Conservation (phyloP, 1,139 yeast species). For the Suhomyces guaymorum region DNA sequence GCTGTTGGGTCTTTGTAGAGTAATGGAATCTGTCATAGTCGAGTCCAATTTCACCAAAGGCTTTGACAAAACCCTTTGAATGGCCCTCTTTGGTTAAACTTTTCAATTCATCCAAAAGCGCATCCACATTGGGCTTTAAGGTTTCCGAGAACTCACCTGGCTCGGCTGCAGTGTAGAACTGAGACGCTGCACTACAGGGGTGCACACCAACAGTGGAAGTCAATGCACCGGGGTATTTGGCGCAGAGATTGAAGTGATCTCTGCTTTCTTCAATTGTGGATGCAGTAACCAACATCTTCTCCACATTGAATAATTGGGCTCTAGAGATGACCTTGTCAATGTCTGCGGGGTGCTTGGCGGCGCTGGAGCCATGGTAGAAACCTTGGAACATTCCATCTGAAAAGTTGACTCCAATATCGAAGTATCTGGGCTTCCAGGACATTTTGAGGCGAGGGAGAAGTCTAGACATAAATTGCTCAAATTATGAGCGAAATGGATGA, state of each 20-base stretch:
- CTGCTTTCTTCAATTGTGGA: slow-evolving; percentile 68
- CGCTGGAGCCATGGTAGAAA: slow-evolving; percentile 61
- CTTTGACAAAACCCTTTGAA: slow-evolving; percentile 54
- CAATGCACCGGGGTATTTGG: slow-evolving; percentile 35
- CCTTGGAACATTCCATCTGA: slow-evolving; percentile 91
- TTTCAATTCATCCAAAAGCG: slow-evolving; percentile 51
- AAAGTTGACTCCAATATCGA: slow-evolving; percentile 72
- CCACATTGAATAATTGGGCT: slow-evolving; percentile 66
- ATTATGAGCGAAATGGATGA: neutral
- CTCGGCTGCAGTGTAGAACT: slow-evolving; percentile 30
- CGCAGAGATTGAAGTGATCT: slow-evolving; percentile 40
- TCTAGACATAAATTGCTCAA: slow-evolving; percentile 4
- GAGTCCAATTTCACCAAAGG: slow-evolving; percentile 91
- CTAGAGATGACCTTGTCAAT: slow-evolving; percentile 62
- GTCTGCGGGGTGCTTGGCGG: slow-evolving; percentile 64
- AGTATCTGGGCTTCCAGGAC: slow-evolving; percentile 46
- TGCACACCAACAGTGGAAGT: slow-evolving; percentile 89
- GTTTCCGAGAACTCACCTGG: slow-evolving; percentile 23
- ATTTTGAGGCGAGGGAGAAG: slow-evolving; percentile 1
- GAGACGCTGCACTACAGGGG: slow-evolving; percentile 82
- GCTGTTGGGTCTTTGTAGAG: slow-evolving; percentile 68
- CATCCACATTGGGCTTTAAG: slow-evolving; percentile 26
- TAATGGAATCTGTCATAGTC: slow-evolving; percentile 89
- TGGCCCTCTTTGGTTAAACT: slow-evolving; percentile 52
- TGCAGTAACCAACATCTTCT: slow-evolving; percentile 78